Conservation (phyloP, 805 yeast genomes). For the Suhomyces canberraensis region DNA sequence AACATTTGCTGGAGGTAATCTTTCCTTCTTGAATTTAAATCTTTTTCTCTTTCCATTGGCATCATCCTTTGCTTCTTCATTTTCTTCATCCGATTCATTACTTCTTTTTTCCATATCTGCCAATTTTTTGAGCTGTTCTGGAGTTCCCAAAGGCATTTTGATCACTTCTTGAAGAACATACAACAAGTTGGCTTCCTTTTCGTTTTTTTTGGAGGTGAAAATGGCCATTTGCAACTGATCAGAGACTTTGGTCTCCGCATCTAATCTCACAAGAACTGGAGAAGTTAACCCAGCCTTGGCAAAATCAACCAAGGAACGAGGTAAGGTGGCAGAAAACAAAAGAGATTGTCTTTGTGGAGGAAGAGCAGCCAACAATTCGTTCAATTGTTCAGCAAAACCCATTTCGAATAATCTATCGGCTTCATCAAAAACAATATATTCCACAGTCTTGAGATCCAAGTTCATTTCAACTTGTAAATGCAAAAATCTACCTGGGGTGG, state of each 20-base stretch:
- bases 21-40: constrained; percentile 46
- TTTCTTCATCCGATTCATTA: constrained; percentile 54
- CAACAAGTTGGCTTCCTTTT: constrained; percentile 84
- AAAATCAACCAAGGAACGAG: constrained; percentile 87
- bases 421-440: constrained; percentile 93
- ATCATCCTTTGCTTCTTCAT: constrained; percentile 39
- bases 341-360: constrained; percentile 84
- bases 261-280: constrained; percentile 89
- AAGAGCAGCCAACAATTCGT: constrained; percentile 79
- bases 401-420: constrained; percentile 95
- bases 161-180: constrained; percentile 79
- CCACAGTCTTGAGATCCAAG: constrained; percentile 75
- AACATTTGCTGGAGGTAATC: constrained; percentile 75
- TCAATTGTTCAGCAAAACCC: constrained; percentile 93
- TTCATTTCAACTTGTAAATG: constrained; percentile 96
- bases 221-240: constrained; percentile 90
- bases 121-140: constrained; percentile 59
- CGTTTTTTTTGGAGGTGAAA: constrained; percentile 73
- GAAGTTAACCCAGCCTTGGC: constrained; percentile 95
- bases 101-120: constrained; percentile 45
- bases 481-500: constrained; percentile 96
- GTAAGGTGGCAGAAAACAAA: constrained; percentile 92
- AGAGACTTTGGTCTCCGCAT: constrained; percentile 86
- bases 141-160: constrained; percentile 75
- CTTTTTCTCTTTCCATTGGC: constrained; percentile 32